Conservation (phyloP, 192 early-diverging fungal genomes). For the Podila verticillata region DNA sequence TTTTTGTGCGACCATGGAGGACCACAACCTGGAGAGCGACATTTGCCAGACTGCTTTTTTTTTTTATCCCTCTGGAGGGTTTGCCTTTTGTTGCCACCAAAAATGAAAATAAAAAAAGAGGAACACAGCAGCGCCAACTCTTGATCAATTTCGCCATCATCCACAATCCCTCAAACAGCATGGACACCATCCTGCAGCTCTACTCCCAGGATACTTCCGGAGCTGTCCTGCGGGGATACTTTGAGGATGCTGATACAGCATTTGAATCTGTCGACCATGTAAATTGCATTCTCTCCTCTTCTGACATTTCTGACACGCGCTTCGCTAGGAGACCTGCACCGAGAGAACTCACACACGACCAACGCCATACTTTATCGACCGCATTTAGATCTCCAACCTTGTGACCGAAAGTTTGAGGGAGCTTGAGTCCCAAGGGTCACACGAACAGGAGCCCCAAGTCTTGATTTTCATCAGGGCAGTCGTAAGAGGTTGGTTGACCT, state of each 20-base stretch:
- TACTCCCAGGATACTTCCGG: slow-evolving; percentile 32
- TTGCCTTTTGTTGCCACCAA: slow-evolving; percentile 7
- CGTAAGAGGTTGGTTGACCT: slow-evolving; percentile 14
- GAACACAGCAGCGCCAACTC: neutral
- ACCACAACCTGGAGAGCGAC: too few relatives aligned
- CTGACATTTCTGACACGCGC: neutral
- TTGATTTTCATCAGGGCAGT: slow-evolving; percentile 23
- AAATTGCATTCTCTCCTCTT: neutral
- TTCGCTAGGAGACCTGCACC: neutral
- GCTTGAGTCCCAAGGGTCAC: neutral
- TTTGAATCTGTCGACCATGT: slow-evolving; percentile 18
- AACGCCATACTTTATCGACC: too few relatives aligned
- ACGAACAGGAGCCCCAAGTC: slow-evolving; percentile 6
- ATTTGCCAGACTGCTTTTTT: too few relatives aligned
- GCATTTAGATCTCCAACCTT: slow-evolving; percentile 21
- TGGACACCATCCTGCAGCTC: slow-evolving; percentile 39
- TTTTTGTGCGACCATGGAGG: too few relatives aligned
- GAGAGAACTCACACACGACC: too few relatives aligned
- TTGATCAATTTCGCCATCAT: slow-evolving; percentile 1
- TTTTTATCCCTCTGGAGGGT: too few relatives aligned
- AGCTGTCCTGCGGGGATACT: slow-evolving; percentile 10
- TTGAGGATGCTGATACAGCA: slow-evolving; percentile 18
- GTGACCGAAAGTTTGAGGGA: slow-evolving; percentile 14
- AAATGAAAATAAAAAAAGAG: neutral
- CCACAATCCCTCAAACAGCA: neutral